These are phyloP conservation scores for Yueomyces sinensis DNA, from an alignment of 805 yeast genomes.

Conservation along the genomic window DNA sequence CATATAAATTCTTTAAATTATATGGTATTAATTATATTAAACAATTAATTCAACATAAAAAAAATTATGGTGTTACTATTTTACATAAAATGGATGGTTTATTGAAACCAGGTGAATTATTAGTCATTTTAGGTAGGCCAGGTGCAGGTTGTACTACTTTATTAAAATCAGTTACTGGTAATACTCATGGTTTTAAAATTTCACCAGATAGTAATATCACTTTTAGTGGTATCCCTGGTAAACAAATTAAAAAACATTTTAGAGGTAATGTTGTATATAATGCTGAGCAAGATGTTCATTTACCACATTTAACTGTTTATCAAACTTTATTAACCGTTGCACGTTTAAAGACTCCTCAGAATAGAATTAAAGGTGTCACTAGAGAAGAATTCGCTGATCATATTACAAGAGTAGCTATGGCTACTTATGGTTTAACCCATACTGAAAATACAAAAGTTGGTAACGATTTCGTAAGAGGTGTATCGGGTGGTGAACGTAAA, in stretches of 20 bases:
- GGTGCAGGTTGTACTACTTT: slow-evolving; percentile 62
- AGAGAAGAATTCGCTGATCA: slow-evolving; percentile 37
- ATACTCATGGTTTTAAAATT: slow-evolving; percentile 42
- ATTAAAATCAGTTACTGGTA: slow-evolving; percentile 40
- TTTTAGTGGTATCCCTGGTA: slow-evolving; percentile 35
- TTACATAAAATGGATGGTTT: slow-evolving; percentile 44
- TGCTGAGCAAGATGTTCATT: slow-evolving; percentile 52
- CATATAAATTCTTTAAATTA: slow-evolving; percentile 12
- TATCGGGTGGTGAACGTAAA: slow-evolving; percentile 78
- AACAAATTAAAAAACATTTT: slow-evolving; percentile 33
- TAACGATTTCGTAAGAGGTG: slow-evolving; percentile 53
- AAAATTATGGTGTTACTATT: slow-evolving; percentile 11
- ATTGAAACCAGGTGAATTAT: slow-evolving; percentile 49
- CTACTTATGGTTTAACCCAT: slow-evolving; percentile 38
- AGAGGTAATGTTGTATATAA: slow-evolving; percentile 54
- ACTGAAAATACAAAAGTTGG: slow-evolving; percentile 56
- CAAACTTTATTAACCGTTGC: slow-evolving; percentile 47
- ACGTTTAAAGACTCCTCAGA: slow-evolving; percentile 39
- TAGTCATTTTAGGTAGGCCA: slow-evolving; percentile 69
- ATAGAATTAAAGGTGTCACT: slow-evolving; percentile 37
- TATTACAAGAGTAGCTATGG: slow-evolving; percentile 38
- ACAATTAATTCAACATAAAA: slow-evolving; percentile 23
- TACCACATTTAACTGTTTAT: slow-evolving; percentile 50
- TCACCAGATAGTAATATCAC: slow-evolving; percentile 33
- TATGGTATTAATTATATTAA: slow-evolving; percentile 9